These are phyloP conservation scores for Hemisphaericaspora xylanilytica DNA, from an alignment of 1,139 yeast species.

Conservation along the genomic window DNA sequence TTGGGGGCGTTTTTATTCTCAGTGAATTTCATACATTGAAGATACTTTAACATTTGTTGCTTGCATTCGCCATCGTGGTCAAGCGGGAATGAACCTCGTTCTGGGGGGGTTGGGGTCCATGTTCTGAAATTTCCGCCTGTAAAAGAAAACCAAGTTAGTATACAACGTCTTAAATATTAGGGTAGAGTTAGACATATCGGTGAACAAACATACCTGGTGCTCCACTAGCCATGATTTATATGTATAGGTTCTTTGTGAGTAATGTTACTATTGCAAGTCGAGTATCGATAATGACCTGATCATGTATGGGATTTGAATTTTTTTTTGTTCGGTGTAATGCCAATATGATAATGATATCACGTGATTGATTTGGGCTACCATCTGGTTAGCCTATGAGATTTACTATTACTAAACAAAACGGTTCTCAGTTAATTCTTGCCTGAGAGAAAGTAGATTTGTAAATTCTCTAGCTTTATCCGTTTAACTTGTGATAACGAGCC, in stretches of 20 bases:
- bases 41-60: slow-evolving; percentile 67
- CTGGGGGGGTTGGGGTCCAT: slow-evolving; percentile 90
- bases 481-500: too few species aligned
- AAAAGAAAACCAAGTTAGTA: slow-evolving; percentile 11
- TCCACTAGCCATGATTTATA: slow-evolving; percentile 25
- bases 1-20: slow-evolving; percentile 84
- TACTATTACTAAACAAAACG: too few species aligned
- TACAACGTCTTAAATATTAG: not conserved
- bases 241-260: not conserved
- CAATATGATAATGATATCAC: not conserved
- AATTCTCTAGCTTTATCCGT: too few species aligned
- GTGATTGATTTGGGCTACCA: not conserved
- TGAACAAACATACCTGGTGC: slow-evolving; percentile 33
- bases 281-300: not conserved
- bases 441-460: too few species aligned
- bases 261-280: not conserved
- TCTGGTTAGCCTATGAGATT: too few species aligned
- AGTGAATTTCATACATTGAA: slow-evolving; percentile 75
- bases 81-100: slow-evolving; percentile 91
- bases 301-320: slow-evolving; percentile 2
- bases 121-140: slow-evolving; percentile 39
- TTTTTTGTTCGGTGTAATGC: not conserved
- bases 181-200: not conserved
- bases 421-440: too few species aligned
- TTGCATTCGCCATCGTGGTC: slow-evolving; percentile 91